Percentiles rank a stretch among this genome's conserved stretches.
These are phyloP conservation scores for Stachybotrys elegans DNA, from an alignment of 2,329 filamentous ascomycete species.

Conservation along the genomic window DNA sequence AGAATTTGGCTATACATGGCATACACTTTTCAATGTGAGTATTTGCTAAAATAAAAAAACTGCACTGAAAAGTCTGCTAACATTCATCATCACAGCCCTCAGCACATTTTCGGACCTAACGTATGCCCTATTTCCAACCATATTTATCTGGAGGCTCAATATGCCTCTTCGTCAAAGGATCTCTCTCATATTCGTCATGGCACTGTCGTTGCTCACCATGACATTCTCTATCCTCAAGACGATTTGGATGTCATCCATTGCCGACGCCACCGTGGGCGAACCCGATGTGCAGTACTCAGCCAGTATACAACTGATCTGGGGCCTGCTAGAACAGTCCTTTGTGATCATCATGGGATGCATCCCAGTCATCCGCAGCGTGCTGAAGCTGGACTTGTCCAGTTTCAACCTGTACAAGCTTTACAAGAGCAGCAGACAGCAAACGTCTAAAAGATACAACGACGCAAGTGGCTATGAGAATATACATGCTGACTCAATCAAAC, in stretches of 20 bases:
- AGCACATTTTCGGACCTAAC: conserved; percentile 9
- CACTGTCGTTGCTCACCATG: conserved; percentile 7
- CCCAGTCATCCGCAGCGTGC: neutral
- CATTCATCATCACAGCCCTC: neutral
- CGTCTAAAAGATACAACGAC: too few species aligned
- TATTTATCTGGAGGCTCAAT: conserved; percentile 13
- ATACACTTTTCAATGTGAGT: neutral
- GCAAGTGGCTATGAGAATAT: too few species aligned
- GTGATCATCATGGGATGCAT: neutral
- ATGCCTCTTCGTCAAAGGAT: conserved; percentile 8
- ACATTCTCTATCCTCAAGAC: neutral
- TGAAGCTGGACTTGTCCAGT: neutral
- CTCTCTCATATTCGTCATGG: conserved; percentile 7
- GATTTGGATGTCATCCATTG: neutral
- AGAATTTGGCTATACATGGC: neutral
- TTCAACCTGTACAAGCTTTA: neutral
- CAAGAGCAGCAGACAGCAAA: too few species aligned
- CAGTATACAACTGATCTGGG: neutral
- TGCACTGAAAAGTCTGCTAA: neutral
- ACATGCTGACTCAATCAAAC: too few species aligned
- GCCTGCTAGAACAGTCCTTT: neutral
- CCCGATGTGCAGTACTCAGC: neutral
- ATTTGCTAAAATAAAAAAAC: too few species aligned
- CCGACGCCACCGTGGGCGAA: neutral
- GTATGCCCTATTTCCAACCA: conserved; percentile 10